Evolutionary conservation across 2,329 filamentous ascomycete species (phyloP), one percentile per base, ranked within the genome.

Genomic region (Ilyonectria sp.): DNA sequence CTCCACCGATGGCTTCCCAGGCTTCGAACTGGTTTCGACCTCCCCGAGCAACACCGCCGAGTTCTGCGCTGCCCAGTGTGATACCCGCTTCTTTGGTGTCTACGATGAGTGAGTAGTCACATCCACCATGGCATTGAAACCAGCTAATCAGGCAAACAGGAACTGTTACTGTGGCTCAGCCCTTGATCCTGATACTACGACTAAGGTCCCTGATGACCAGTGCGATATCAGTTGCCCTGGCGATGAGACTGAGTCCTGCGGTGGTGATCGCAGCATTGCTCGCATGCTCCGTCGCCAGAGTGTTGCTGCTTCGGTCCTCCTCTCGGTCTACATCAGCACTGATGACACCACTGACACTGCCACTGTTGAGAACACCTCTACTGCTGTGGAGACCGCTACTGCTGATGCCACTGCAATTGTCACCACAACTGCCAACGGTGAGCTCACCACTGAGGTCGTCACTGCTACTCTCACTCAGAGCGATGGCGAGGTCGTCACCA

Each of bases 171-270:
- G 79, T 53, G 77, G 76, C 8, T 57, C 4, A 5, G 6, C 26
- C 26, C 44, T 1, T 13, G 26, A 26, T 7, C 0, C 47, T 19
- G 66, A 73, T n/a, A 33, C 59, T 13, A 19, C 19, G 19, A 52
- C 52, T 40, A 23, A 64, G 40, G 63, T 77, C 4, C 9, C 33
- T 52, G 58, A 67, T n/a, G 61, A 33, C 2, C 29, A 63, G 60
- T 81, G 79, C 69, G 69, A 76, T 33, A 73, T 69, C 5, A 2
- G 19, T 15, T 80, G 79, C 72, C 77, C 78, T 19, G 78, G 78
- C 6, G 61, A 77, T 4, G 7, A n/a, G 5, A 0, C 1, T 0
- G 52, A 77, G 62, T 49, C 46, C 47, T 80, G 78, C 40, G 79
- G 78, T 71, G 77, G 77, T 31, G 66, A 67, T 3, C 1, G 17